Percentiles rank a stretch among this genome's conserved stretches.
Conservation (phyloP, 2,329 filamentous ascomycete species). For the Cytospora paraplurivora region DNA sequence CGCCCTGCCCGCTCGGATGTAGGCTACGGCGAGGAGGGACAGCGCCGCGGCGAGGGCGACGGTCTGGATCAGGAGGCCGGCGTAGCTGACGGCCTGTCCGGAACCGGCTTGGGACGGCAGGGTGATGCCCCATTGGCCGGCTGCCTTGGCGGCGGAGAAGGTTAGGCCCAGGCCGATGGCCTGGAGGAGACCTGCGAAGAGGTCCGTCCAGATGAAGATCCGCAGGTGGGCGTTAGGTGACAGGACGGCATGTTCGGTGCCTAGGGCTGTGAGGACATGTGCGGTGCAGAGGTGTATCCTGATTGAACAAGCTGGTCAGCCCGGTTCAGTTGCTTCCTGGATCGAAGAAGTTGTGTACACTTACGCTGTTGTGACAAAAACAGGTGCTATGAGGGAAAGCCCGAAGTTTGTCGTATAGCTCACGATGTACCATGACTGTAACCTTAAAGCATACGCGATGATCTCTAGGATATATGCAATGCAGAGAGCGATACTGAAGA, state of each 20-base stretch:
- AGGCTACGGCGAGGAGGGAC: constrained; percentile 32
- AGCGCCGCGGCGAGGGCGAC: constrained; percentile 33
- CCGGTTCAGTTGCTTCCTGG: no score
- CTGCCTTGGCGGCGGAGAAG: constrained; percentile 33
- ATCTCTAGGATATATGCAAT: constrained; percentile 24
- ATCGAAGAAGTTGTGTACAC: background rate
- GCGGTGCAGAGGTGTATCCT: constrained; percentile 37
- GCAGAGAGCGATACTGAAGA: constrained; percentile 22
- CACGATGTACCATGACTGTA: constrained; percentile 21
- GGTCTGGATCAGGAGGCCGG: constrained; percentile 35
- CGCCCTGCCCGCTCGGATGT: constrained; percentile 32
- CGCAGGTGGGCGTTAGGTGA: constrained; percentile 31
- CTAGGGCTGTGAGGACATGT: constrained; percentile 34
- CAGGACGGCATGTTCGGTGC: constrained; percentile 37
- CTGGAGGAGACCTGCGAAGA: constrained; percentile 35
- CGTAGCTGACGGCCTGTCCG: constrained; percentile 31
- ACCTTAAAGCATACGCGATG: constrained; percentile 16
- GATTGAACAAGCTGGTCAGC: constrained; percentile 4
- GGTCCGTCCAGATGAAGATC: constrained; percentile 35
- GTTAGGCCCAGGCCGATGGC: constrained; percentile 35
- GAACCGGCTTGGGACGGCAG: constrained; percentile 18
- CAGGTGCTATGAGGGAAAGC: constrained; percentile 34
- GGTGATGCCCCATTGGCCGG: constrained; percentile 22
- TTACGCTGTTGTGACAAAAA: constrained; percentile 36
- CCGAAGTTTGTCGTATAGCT: constrained; percentile 21